Percentiles rank a stretch among this genome's conserved stretches.
phyloP scores from a whole-genome alignment of 306 rosid species.

The Sesbania bispinosa region DNA sequence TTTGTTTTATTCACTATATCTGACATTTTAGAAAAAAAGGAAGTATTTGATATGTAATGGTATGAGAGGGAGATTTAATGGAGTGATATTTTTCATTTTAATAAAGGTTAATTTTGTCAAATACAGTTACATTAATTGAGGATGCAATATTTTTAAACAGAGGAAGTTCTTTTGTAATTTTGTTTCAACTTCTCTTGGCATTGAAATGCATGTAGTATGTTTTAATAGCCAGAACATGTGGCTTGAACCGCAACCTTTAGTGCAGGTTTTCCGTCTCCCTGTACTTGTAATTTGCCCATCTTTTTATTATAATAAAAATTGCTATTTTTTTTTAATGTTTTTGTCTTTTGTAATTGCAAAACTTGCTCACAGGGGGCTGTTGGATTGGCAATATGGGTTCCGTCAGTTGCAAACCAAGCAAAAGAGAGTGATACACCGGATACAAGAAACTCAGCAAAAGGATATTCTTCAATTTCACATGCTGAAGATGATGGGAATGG shows the following conservation, averaged over 20 bases:
- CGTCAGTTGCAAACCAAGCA: slow-evolving; percentile 75
- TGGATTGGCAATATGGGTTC: slow-evolving; percentile 99
- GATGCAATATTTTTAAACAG: too few relatives aligned
- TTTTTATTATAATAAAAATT: neutral
- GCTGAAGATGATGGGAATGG: slow-evolving; percentile 50
- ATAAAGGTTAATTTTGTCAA: neutral
- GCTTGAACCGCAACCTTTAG: slow-evolving; percentile 17
- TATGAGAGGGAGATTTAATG: neutral
- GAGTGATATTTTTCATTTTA: neutral
- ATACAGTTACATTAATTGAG: neutral
- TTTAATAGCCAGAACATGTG: neutral
- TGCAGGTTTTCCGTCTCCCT: slow-evolving; percentile 9
- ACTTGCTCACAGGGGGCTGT: slow-evolving; percentile 77
- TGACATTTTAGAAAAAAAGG: neutral
- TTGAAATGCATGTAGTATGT: slow-evolving; percentile 8
- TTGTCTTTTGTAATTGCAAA: slow-evolving; percentile 5
- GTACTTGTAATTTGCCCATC: neutral
- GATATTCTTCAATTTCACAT: slow-evolving; percentile 58
- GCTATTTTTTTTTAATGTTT: slow-evolving; percentile 9
- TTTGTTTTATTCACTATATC: neutral
- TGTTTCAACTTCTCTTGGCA: slow-evolving; percentile 14
- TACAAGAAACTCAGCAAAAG: slow-evolving; percentile 52
- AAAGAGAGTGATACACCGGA: slow-evolving; percentile 68
- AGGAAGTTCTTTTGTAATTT: neutral
- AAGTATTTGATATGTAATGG: too few relatives aligned